Evolutionary conservation across 2,329 filamentous ascomycete species (phyloP).

Genomic region (Fusarium denticulatum): DNA sequence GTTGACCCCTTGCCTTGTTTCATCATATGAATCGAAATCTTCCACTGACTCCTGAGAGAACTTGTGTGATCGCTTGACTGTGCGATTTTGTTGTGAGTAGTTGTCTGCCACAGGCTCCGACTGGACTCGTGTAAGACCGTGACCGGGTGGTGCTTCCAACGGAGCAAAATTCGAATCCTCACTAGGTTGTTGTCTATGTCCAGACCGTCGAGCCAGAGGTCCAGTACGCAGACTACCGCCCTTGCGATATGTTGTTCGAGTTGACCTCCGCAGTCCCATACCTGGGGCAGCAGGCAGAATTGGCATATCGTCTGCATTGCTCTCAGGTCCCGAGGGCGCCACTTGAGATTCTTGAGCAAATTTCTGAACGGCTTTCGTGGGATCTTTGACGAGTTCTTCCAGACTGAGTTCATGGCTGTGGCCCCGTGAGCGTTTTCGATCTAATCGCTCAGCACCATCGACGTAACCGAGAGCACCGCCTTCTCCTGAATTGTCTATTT

Average conservation of each 20-base stretch:
- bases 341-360: slow-evolving; percentile 67
- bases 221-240: slow-evolving; percentile 85
- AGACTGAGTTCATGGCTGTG: slow-evolving; percentile 72
- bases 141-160: slow-evolving; percentile 58
- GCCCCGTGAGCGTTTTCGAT: slow-evolving; percentile 74
- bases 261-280: slow-evolving; percentile 86
- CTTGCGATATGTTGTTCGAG: slow-evolving; percentile 87
- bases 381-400: slow-evolving; percentile 85
- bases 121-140: slow-evolving; percentile 69
- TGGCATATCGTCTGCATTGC: slow-evolving; percentile 76
- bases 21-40: slow-evolving; percentile 60
- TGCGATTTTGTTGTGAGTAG: slow-evolving; percentile 67
- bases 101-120: slow-evolving; percentile 70
- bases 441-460: slow-evolving; percentile 84
- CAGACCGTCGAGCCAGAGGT: slow-evolving; percentile 78
- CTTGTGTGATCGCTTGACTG: slow-evolving; percentile 59
- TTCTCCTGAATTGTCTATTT: slow-evolving; percentile 79
- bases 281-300: slow-evolving; percentile 84
- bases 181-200: slow-evolving; percentile 69
- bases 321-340: slow-evolving; percentile 54
- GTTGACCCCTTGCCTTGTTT: slow-evolving; percentile 47
- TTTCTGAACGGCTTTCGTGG: slow-evolving; percentile 75
- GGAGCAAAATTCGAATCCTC: slow-evolving; percentile 55
- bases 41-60: slow-evolving; percentile 57
- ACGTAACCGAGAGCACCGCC: slow-evolving; percentile 72